Evolutionary conservation across 129 eudicot species (phyloP), one percentile per base, ranked within the genome.

Genomic region (Oenanthe sinensis): DNA sequence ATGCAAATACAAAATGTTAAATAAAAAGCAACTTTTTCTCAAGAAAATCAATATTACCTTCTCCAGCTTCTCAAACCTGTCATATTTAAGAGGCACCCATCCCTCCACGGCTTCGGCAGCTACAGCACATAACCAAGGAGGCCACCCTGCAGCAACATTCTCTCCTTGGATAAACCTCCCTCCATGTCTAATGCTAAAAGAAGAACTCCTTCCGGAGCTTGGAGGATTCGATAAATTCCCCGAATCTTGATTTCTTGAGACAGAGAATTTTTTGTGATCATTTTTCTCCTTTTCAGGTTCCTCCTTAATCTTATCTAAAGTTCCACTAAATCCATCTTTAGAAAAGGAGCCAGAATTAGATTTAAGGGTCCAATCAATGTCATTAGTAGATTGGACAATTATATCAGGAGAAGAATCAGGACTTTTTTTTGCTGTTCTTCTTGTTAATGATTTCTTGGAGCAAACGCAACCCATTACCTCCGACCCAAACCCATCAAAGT

Each of bases 81-180:
- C 90, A 6, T 89, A 86, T n/a, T 86, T 84, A 42, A 79, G 83
- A 33, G 97, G 97, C 39, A 87, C 19, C 97, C 93, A 90, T 62
- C 93, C 96, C 54, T 92, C 89, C 49, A 92, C 75, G 79, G 93
- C 96, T 74, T 90, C 97, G n/a, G 93, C 90, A 4, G 97, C 96
- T 40, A 88, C 93, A n/a, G 88, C 90, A 16, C 84, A 82, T 22
- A 92, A 93, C 97, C 97, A 92, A 30, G 89, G 81, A 0, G 97
- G 97, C 97, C 97, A 92, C 20, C 90, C 96, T 5, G 97, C 97
- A 49, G 97, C 96, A 48, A 84, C 85, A 54, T 85, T 91, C 77
- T 87, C 92, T 2, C 79, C 92, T 46, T 87, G 92, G 0, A 77
- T 78, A 8, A 83, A 71, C 78, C 90, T 88, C 78, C 72, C 72